Base-by-base conservation (phyloP, 495 filamentous ascomycete species). In the Pseudoneurospora amorphoporcata region DNA sequence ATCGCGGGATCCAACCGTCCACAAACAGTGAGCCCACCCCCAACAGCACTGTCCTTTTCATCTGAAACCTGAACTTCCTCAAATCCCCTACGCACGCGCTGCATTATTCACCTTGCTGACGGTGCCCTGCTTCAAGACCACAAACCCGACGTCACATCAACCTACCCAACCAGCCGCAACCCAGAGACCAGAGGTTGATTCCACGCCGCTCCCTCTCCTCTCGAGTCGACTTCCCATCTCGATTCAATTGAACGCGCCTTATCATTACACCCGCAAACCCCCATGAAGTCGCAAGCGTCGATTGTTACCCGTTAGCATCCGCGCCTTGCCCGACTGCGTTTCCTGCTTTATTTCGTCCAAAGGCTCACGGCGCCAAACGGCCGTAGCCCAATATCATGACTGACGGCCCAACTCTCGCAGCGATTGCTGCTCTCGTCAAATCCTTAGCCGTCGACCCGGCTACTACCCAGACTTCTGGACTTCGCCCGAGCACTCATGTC, bases 371-470 rank as follows among this genome's bases (percentile, higher is more conserved):
- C 75, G 43, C 65, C 69, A 41, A 74, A 73, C 68, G 69, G 69
- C 41, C 45, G 69, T 70, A 35, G 68, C 47, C 75, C 75, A 73
- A 73, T 71, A 78, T 75, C 35, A 90, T 90, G 88, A 84, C 82
- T 80, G 86, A 86, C 81, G 86, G 91, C 76, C 85, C 88, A 73
- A 87, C 88, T 69, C 83, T 92, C 76, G 84, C 85, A 76, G 90
- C 88, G 65, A 87, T 89, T 74, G 84, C 89, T 76, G 84, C 87
- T 73, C 82, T 92, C 72, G 80, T 94, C 75, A 88, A 87, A 80
- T 84, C 84, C 76, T 82, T 94, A 37, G 91, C 90, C 43, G 82
- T 81, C 79, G 86, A 82, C 23, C 79, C 81, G 38, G 77, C 74
- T 10, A 75, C 76, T 38, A 68, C 79, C 61, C 76, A 74, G 19